Evolutionary conservation across 148 eudicot species (phyloP).

Genomic region (Chenopodium suecicum): DNA sequence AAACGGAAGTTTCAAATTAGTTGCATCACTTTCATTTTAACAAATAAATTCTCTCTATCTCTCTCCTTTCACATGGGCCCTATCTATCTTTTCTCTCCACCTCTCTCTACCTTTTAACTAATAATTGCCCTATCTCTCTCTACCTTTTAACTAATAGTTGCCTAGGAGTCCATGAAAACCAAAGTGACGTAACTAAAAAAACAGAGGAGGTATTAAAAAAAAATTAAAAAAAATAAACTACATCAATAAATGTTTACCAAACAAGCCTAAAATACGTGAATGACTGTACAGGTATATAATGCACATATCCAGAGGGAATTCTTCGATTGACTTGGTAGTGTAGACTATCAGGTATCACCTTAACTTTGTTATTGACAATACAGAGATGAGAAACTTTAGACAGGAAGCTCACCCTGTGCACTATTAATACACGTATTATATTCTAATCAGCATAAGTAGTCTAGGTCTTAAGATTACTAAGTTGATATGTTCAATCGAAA

Average conservation of each 20-base stretch:
- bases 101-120: no score
- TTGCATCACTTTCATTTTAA: no score
- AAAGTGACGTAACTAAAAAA: no score
- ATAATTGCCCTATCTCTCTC: no score
- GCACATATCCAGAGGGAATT: background rate
- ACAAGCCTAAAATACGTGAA: background rate
- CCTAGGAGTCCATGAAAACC: no score
- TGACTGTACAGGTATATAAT: background rate
- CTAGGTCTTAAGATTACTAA: background rate
- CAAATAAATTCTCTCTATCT: no score
- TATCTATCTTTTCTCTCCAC: no score
- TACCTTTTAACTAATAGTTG: no score
- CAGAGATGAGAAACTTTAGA: background rate
- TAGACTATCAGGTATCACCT: background rate
- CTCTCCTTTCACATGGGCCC: no score
- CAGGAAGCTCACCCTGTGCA: background rate
- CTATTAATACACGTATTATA: background rate
- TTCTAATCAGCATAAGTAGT: background rate
- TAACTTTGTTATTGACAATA: background rate
- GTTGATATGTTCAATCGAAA: background rate
- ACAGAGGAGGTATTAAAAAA: no score
- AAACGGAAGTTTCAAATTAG: no score
- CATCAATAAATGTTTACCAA: background rate
- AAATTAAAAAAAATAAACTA: background rate
- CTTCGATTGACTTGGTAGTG: background rate